Conservation (phyloP, 2,329 filamentous ascomycete species). For the Lachnellula willkommii region DNA sequence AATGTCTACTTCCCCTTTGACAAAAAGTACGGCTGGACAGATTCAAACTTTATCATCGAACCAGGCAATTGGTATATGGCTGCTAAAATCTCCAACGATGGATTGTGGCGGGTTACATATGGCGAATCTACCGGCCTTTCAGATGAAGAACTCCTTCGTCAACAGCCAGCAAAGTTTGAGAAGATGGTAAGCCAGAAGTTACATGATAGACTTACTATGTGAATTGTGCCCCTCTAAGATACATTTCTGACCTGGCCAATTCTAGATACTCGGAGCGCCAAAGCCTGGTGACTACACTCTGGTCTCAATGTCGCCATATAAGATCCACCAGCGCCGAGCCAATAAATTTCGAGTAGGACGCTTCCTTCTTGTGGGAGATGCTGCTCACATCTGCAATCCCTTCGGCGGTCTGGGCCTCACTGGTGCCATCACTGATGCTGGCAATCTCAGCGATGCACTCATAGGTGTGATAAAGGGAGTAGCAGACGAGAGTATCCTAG, state of each 20-base stretch:
- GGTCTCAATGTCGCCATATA: constrained; percentile 45
- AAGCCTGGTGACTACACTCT: constrained; percentile 53
- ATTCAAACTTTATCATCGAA: constrained; percentile 57
- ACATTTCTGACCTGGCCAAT: no score
- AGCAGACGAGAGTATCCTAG: constrained; percentile 34
- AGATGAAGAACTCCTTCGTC: constrained; percentile 45
- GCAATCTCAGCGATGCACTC: constrained; percentile 55
- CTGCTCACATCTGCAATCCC: constrained; percentile 45
- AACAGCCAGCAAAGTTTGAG: constrained; percentile 50
- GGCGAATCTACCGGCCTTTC: constrained; percentile 50
- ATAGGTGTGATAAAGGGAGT: constrained; percentile 33
- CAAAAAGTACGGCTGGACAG: constrained; percentile 43
- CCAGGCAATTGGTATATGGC: constrained; percentile 61
- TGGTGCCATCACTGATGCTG: constrained; percentile 59
- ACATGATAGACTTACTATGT: no score
- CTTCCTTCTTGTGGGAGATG: constrained; percentile 43
- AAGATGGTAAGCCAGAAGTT: constrained; percentile 33
- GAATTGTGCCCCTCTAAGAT: no score
- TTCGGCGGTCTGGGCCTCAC: constrained; percentile 60
- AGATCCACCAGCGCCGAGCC: constrained; percentile 44
- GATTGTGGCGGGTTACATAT: constrained; percentile 58
- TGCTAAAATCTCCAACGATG: constrained; percentile 51
- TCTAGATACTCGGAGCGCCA: constrained; percentile 42
- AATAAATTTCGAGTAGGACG: constrained; percentile 41
- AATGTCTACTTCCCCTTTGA: constrained; percentile 59